phyloP scores from a whole-genome alignment of 176 grass and related monocot genomes.

The Urochloa ruziziensis region DNA sequence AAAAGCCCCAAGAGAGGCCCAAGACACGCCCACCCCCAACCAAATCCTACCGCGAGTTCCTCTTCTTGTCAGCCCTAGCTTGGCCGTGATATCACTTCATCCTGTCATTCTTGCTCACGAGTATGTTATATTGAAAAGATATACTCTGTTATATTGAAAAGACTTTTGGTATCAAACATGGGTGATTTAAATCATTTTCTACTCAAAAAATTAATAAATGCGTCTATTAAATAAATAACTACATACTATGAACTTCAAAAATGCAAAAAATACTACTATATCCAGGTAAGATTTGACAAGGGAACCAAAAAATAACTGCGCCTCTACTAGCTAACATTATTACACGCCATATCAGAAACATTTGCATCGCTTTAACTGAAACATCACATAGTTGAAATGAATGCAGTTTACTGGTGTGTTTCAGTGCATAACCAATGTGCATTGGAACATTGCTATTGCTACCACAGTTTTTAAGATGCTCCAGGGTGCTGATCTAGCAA shows the following conservation, averaged over 20 bases:
- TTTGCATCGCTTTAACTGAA: background rate
- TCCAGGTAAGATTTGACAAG: too few species aligned
- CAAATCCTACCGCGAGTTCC: too few species aligned
- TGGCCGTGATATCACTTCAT: too few species aligned
- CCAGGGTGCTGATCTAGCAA: background rate
- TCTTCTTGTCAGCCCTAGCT: too few species aligned
- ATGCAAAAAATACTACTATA: too few species aligned
- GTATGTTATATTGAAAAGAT: too few species aligned
- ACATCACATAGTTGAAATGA: background rate
- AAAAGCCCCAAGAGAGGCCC: too few species aligned
- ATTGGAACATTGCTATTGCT: conserved; percentile 10
- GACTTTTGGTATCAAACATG: too few species aligned
- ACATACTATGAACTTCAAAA: background rate
- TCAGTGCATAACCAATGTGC: conserved; percentile 5
- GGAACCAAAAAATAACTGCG: background rate
- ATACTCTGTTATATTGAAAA: too few species aligned
- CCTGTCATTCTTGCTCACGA: too few species aligned
- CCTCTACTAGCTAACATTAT: background rate
- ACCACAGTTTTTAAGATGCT: conserved; percentile 8
- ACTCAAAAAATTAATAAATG: background rate
- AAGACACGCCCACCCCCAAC: too few species aligned
- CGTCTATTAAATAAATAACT: background rate
- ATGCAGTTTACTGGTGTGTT: background rate
- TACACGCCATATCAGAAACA: background rate
- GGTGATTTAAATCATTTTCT: background rate